A percentile compares a stretch with the other conserved stretches of the same genome.
These are phyloP conservation scores for Coix lacrymajobi DNA, from an alignment of 176 grass and related monocot genomes.

Conservation along the genomic window DNA sequence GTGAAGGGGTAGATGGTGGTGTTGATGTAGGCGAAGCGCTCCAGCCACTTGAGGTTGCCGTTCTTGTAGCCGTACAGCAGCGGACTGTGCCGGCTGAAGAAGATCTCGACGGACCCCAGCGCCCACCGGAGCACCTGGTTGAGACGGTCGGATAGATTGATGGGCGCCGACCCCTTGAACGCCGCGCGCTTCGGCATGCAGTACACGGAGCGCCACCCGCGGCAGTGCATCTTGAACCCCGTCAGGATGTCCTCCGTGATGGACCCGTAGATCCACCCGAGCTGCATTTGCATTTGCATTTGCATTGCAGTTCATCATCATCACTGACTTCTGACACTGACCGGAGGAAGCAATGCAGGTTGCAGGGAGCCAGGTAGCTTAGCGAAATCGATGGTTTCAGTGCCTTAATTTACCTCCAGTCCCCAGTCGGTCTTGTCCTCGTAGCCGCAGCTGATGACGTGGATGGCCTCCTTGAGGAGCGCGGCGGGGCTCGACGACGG, in stretches of 20 bases:
- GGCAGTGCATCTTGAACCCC: constrained; percentile 99
- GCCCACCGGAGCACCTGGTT: constrained; percentile 99
- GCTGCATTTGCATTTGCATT: constrained; percentile 36
- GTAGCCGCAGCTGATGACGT: constrained; percentile 98
- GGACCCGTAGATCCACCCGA: constrained; percentile 97
- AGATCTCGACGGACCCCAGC: constrained; percentile 98
- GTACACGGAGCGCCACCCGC: constrained; percentile 96
- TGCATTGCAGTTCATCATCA: neutral
- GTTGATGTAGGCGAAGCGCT: constrained; percentile 99
- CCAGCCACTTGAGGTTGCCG: constrained; percentile 98
- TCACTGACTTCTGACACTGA: neutral
- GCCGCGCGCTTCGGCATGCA: constrained; percentile 87
- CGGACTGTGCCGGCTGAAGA: constrained; percentile 95
- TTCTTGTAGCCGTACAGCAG: constrained; percentile 90
- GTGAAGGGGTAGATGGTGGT: constrained; percentile 99
- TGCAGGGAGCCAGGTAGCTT: too few relatives aligned
- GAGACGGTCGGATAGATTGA: constrained; percentile 91
- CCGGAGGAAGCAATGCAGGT: neutral
- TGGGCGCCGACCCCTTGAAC: constrained; percentile 94
- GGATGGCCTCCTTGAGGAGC: constrained; percentile 98
- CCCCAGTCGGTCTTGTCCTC: constrained; percentile 99
- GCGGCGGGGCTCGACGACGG: constrained; percentile 92
- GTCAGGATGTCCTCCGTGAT: constrained; percentile 99
- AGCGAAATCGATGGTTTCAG: neutral
- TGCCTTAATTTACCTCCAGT: constrained; percentile 48